Evolutionary conservation across 352 stramenopile genomes (phyloP).

Genomic region (Globisporangium polare): DNA sequence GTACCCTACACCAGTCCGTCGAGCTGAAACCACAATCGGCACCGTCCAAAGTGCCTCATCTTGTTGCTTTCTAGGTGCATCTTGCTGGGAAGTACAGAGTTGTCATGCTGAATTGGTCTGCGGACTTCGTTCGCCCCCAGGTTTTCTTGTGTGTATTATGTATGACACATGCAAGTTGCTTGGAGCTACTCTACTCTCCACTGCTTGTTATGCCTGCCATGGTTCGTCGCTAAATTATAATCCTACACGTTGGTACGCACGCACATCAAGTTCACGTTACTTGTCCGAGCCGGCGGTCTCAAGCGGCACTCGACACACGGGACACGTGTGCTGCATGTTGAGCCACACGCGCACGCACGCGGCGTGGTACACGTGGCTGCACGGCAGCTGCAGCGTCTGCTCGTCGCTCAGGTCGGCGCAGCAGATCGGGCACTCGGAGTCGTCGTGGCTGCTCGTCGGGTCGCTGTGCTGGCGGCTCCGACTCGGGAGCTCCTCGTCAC

Average conservation of each 20-base stretch:
- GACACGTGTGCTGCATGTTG: constrained; percentile 63
- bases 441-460: constrained; percentile 20
- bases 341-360: constrained; percentile 71
- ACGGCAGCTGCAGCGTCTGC: constrained; percentile 47
- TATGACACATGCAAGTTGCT: not conserved
- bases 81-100: not conserved
- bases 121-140: constrained; percentile 3
- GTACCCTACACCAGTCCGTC: constrained; percentile 4
- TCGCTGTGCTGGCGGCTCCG: constrained; percentile 1
- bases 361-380: constrained; percentile 61
- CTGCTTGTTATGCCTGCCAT: not conserved
- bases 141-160: not conserved
- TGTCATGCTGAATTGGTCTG: not conserved
- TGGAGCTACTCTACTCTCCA: too few relatives aligned
- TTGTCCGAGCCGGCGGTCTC: not conserved
- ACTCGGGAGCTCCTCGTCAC: not conserved
- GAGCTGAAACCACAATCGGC: constrained; percentile 2
- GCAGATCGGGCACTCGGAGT: constrained; percentile 68
- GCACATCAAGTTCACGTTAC: not conserved
- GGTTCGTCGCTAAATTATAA: not conserved
- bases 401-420: constrained; percentile 39
- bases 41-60: not conserved
- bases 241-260: not conserved
- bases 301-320: constrained; percentile 49
- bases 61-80: not conserved